Evolutionary conservation across 2,329 filamentous ascomycete genomes (phyloP).

Genomic region (Xylaria sp.): DNA sequence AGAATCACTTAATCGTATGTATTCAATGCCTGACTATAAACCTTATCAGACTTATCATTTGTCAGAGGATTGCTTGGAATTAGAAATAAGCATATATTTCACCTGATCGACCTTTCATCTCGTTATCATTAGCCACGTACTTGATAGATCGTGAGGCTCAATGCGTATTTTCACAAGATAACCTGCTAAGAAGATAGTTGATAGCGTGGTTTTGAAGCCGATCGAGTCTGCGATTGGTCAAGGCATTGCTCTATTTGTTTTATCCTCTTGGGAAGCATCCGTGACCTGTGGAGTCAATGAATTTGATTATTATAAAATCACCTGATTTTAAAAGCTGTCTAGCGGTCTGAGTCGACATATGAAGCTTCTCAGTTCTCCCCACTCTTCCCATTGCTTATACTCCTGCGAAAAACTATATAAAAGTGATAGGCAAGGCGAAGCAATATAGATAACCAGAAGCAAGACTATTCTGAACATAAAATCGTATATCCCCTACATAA

Average conservation of each 20-base stretch:
- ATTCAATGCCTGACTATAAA: neutral
- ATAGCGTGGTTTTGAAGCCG: neutral
- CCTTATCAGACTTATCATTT: neutral
- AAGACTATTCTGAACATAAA: neutral
- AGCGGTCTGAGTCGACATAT: too few relatives aligned
- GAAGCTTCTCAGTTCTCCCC: neutral
- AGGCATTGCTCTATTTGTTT: neutral
- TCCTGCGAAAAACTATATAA: neutral
- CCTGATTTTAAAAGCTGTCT: too few relatives aligned
- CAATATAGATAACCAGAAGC: neutral
- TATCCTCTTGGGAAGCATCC: too few relatives aligned
- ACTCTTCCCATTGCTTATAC: too few relatives aligned
- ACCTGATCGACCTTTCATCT: neutral
- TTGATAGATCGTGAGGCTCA: too few relatives aligned
- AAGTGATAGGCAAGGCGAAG: too few relatives aligned
- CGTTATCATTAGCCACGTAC: neutral
- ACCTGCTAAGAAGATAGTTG: neutral
- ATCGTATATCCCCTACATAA: neutral
- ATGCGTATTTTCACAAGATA: neutral
- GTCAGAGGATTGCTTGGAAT: too few relatives aligned
- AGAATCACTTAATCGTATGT: neutral
- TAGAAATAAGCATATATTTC: neutral
- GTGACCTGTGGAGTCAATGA: too few relatives aligned
- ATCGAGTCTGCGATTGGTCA: too few relatives aligned
- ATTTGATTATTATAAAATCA: too few relatives aligned